Percentiles rank a stretch among this genome's conserved stretches.
phyloP scores from a whole-genome alignment of 768 basidiomycete genomes.

The Xerocomus brunneocitrinus region DNA sequence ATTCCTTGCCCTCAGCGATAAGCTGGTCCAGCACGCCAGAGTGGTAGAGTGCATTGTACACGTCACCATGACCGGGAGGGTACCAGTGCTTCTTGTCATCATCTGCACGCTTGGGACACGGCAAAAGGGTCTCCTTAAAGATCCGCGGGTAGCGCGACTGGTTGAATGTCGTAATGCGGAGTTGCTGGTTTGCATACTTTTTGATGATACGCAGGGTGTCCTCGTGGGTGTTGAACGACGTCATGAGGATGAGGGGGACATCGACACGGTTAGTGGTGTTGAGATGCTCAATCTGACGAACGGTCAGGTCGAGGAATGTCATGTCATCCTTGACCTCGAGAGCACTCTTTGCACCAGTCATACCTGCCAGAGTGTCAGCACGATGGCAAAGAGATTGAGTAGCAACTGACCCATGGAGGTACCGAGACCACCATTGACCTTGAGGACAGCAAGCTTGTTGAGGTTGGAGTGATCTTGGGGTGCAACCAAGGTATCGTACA shows the following conservation, averaged over 20 bases:
- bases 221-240: conserved; percentile 78
- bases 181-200: conserved; percentile 76
- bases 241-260: conserved; percentile 79
- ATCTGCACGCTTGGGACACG: conserved; percentile 51
- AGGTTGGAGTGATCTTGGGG: conserved; percentile 47
- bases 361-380: conserved; percentile 30
- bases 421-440: conserved; percentile 74
- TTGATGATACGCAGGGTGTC: conserved; percentile 75
- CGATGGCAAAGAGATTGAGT: neutral
- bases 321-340: conserved; percentile 73
- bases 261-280: conserved; percentile 58
- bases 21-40: conserved; percentile 72
- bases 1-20: conserved; percentile 67
- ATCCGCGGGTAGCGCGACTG: conserved; percentile 74
- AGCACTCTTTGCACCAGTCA: conserved; percentile 63
- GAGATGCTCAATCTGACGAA: conserved; percentile 65
- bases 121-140: conserved; percentile 62
- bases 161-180: conserved; percentile 67
- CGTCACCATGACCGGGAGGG: conserved; percentile 72
- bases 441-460: conserved; percentile 70
- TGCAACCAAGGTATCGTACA: conserved; percentile 48
- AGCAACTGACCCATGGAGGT: conserved; percentile 51
- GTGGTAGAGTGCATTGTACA: conserved; percentile 68
- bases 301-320: conserved; percentile 64
- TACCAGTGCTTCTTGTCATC: conserved; percentile 72